Base-by-base conservation (phyloP, 1,284 basidiomycete species). In the Fomitiporia mediterranea region DNA sequence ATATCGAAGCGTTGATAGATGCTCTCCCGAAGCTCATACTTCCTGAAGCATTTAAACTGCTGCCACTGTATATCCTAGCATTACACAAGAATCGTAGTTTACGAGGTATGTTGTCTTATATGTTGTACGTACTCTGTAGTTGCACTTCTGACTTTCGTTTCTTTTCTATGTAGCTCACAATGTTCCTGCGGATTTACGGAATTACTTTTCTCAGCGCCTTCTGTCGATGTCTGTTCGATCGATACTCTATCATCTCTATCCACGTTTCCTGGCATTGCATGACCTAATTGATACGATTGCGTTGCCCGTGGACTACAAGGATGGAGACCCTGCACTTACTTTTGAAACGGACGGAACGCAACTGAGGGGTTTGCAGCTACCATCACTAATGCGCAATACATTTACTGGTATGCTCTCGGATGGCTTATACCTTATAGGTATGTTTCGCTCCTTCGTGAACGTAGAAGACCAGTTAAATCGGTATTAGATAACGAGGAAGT, bases 141-240 rank as follows among this genome's bases (percentile, higher is more conserved):
- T 25, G 37, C 9, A 28, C 46, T 21, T 34, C 44, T 9, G 34
- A 43, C 8, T 46, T 11, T 17, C 13, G 15, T 4, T 46, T 37
- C 37, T 43, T 15, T 42, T 32, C 47, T 57, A 51, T 59, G 21
- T 64, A 92, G 89, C 84, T 44, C 85, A 90, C 48, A 88, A 84
- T 66, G 94, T 99, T 44, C 86, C 91, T 3, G 89, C 94, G 13
- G 97, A 99, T 65, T 93, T 97, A 17, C 88, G 97, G 54, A 92
- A 93, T 57, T 91, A 89, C 68, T 83, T 90, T 67, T 84, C 88
- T 61, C 89, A 94, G 60, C 81, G 84, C 58, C 75, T 97, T 47
- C 80, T 86, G 60, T 81, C 83, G 0, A 81, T 87, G 72, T 76
- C 84, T 39, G 83, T 89, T 2, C 82, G 87, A 13, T 74, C 75